A percentile compares a stretch with the other conserved stretches of the same genome.
Conservation (phyloP, 2,329 filamentous ascomycete species). For the Bimuria novae-zelandiae region DNA sequence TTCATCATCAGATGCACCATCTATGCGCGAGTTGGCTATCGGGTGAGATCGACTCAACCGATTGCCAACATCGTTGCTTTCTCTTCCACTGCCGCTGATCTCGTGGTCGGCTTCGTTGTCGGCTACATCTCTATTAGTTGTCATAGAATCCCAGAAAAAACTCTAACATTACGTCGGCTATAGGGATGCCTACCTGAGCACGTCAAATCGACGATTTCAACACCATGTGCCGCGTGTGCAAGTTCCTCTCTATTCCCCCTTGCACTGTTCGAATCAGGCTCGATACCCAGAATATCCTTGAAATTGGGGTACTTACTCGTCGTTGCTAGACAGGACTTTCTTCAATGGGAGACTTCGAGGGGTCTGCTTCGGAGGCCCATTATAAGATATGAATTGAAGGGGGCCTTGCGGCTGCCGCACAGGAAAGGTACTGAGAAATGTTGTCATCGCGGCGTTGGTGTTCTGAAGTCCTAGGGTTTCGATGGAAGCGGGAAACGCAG, state of each 20-base stretch:
- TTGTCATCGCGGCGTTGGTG: conserved; percentile 9
- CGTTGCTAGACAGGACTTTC: background rate
- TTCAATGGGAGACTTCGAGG: background rate
- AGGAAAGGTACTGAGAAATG: conserved; percentile 7
- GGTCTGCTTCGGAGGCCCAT: conserved; percentile 7
- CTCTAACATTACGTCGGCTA: background rate
- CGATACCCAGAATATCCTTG: conserved; percentile 3
- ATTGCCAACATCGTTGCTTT: conserved; percentile 6
- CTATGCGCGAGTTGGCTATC: background rate
- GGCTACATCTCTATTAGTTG: conserved; percentile 11
- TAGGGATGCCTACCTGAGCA: conserved; percentile 17
- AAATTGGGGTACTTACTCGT: conserved; percentile 1
- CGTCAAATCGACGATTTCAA: conserved; percentile 14
- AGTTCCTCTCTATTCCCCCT: background rate
- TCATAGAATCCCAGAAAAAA: background rate
- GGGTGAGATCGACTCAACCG: background rate
- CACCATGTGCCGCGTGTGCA: background rate
- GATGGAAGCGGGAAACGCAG: conserved; percentile 9
- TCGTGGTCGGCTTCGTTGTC: conserved; percentile 9
- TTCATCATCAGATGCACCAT: background rate
- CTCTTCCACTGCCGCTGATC: conserved; percentile 8
- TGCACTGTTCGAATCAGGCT: conserved; percentile 10
- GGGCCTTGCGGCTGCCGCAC: background rate
- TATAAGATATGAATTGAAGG: conserved; percentile 14
- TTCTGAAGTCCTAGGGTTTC: conserved; percentile 3